These are phyloP conservation scores for Aspergillus asperescens DNA, from an alignment of 495 filamentous ascomycete genomes.

Conservation along the genomic window DNA sequence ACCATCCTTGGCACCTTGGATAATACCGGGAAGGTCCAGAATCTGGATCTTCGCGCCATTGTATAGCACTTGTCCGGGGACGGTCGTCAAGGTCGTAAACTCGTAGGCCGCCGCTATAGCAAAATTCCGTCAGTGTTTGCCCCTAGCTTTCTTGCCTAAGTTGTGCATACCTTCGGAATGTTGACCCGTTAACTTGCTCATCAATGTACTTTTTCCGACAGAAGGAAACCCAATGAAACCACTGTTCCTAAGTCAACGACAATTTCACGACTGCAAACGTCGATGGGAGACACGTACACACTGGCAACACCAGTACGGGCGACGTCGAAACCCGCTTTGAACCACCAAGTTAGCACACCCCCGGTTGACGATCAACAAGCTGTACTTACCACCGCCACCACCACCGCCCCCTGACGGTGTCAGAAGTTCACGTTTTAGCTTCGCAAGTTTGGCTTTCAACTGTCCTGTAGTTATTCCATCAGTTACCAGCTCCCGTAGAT, in stretches of 20 bases:
- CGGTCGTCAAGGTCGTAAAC: slow-evolving; percentile 96
- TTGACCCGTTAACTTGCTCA: slow-evolving; percentile 90
- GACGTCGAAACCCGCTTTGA: slow-evolving; percentile 85
- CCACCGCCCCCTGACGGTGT: slow-evolving; percentile 78
- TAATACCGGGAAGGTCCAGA: slow-evolving; percentile 97
- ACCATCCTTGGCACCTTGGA: slow-evolving; percentile 96
- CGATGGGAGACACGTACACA: slow-evolving; percentile 58
- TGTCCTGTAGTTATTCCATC: slow-evolving; percentile 55
- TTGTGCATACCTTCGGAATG: slow-evolving; percentile 71
- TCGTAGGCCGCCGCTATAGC: slow-evolving; percentile 84
- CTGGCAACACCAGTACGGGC: slow-evolving; percentile 96
- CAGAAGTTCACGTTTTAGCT: slow-evolving; percentile 91
- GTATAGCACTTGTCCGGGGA: slow-evolving; percentile 93
- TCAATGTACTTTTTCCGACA: slow-evolving; percentile 95
- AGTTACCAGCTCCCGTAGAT: slow-evolving; percentile 17
- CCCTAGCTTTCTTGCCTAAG: not conserved
- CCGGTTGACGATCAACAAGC: not conserved
- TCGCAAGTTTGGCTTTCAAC: slow-evolving; percentile 97
- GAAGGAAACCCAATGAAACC: slow-evolving; percentile 80
- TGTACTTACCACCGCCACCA: slow-evolving; percentile 60
- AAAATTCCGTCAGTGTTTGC: slow-evolving; percentile 17
- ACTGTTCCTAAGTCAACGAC: slow-evolving; percentile 27
- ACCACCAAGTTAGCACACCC: slow-evolving; percentile 23
- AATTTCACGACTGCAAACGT: not conserved
- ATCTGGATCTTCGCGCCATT: slow-evolving; percentile 98